Conservation (phyloP, 257 asterid genomes). For the Plantago major region DNA sequence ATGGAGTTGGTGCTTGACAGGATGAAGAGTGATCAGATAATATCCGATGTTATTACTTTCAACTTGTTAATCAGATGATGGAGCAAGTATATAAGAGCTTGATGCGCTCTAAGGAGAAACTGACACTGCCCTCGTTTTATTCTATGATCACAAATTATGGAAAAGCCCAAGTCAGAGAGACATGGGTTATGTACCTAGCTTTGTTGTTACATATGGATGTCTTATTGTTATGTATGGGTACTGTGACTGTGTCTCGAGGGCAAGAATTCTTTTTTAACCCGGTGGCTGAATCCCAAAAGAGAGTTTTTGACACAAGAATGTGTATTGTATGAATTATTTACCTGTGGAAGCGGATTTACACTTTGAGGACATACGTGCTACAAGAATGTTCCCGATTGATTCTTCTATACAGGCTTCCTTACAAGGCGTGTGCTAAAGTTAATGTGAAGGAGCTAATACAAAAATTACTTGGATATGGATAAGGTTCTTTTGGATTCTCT, state of each 20-base stretch:
- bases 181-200: slow-evolving; percentile 78
- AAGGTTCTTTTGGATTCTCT: slow-evolving; percentile 79
- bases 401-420: slow-evolving; percentile 79
- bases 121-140: slow-evolving; percentile 76
- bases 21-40: slow-evolving; percentile 73
- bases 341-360: slow-evolving; percentile 70
- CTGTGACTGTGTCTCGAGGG: slow-evolving; percentile 69
- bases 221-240: slow-evolving; percentile 77
- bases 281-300: slow-evolving; percentile 49
- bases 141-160: slow-evolving; percentile 96
- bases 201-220: slow-evolving; percentile 75
- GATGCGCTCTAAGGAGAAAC: slow-evolving; percentile 68
- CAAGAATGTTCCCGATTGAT: slow-evolving; percentile 38
- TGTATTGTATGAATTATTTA: slow-evolving; percentile 70
- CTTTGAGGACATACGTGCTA: slow-evolving; percentile 48
- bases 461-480: slow-evolving; percentile 67
- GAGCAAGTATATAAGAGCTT: slow-evolving; percentile 86
- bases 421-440: slow-evolving; percentile 79
- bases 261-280: slow-evolving; percentile 65
- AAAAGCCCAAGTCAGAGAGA: slow-evolving; percentile 77
- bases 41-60: slow-evolving; percentile 77
- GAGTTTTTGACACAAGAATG: slow-evolving; percentile 71
- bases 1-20: slow-evolving; percentile 73
- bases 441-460: slow-evolving; percentile 66
- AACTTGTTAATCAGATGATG: slow-evolving; percentile 82